Base-by-base conservation (phyloP, 441 rosid species). In the Omphalea diandra region DNA sequence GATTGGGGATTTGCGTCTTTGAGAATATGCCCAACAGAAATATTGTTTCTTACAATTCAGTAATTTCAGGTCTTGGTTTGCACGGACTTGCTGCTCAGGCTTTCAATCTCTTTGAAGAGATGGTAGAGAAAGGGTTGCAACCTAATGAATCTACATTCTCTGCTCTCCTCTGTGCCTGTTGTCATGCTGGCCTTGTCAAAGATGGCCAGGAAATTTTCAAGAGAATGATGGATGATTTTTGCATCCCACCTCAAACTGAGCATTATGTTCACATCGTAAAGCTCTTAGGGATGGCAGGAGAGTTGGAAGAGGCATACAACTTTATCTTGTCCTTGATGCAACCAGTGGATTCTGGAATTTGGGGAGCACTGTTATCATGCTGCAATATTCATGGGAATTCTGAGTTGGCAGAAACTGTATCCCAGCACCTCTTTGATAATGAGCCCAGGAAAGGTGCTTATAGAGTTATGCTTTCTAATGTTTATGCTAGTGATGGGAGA, bases 301-400 rank as follows among this genome's bases (percentile, higher is more conserved):
- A 84, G 58, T 71, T 93, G 78, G 87, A 88, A 68, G 91, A 83
- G 79, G 96, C 97, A 9, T 90, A 81, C 69, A 67, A 72, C 58
- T 83, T 87, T 56, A 75, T 90, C 22, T 65, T 75, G 83, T 84
- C 93, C 62, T 80, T 85, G 84, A 80, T 59, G 29, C 79, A 73
- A 69, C 96, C 97, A 12, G 82, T 91, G 68, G 93, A 90, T 75
- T 83, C 89, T 55, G 90, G 91, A 46, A 75, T 90, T 32, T 94
- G 90, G 87, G 96, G 94, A 73, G 97, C 97, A 32, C 57, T 94
- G 40, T 75, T 91, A 75, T 85, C 93, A 18, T 91, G 97, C 80
- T 94, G 97, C 64, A 83, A 88, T 50, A 40, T 61, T 72, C 82
- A 81, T 71, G 86, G 88, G 67, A 77, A 87, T 60, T 57, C 85